phyloP scores from a whole-genome alignment of 2,329 filamentous ascomycete genomes.

The Pseudonectria foliicola region DNA sequence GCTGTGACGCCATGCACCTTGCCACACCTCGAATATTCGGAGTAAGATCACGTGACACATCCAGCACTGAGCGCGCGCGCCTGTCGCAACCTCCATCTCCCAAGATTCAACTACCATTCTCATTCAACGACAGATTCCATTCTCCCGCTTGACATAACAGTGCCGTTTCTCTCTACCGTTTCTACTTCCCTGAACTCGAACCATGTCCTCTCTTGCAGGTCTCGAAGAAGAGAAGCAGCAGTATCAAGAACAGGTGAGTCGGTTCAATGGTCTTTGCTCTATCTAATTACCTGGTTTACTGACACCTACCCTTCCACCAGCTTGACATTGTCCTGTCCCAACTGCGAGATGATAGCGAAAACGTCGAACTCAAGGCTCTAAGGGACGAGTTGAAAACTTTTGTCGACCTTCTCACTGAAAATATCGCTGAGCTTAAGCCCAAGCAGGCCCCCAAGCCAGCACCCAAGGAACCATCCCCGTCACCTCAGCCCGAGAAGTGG shows the following conservation, averaged over 20 bases:
- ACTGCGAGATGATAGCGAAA: constrained; percentile 73
- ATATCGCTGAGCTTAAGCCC: constrained; percentile 70
- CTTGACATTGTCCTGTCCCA: constrained; percentile 71
- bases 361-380: constrained; percentile 68
- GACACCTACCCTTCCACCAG: constrained; percentile 34
- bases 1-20: too few relatives aligned
- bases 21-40: too few relatives aligned
- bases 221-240: constrained; percentile 47
- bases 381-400: constrained; percentile 75
- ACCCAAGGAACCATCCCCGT: constrained; percentile 38
- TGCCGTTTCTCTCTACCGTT: not conserved
- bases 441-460: constrained; percentile 39
- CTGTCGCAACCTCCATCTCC: too few relatives aligned
- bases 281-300: constrained; percentile 6
- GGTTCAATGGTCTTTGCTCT: not conserved
- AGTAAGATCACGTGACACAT: too few relatives aligned
- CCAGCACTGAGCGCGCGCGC: too few relatives aligned
- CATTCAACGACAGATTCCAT: not conserved
- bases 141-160: not conserved
- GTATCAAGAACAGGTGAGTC: constrained; percentile 50
- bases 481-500: constrained; percentile 63
- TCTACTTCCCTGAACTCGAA: not conserved
- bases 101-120: too few relatives aligned
- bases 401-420: constrained; percentile 70
- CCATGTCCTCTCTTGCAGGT: constrained; percentile 29